Evolutionary conservation across 352 stramenopile species (phyloP).

Genomic region (Phytophthora syringae): DNA sequence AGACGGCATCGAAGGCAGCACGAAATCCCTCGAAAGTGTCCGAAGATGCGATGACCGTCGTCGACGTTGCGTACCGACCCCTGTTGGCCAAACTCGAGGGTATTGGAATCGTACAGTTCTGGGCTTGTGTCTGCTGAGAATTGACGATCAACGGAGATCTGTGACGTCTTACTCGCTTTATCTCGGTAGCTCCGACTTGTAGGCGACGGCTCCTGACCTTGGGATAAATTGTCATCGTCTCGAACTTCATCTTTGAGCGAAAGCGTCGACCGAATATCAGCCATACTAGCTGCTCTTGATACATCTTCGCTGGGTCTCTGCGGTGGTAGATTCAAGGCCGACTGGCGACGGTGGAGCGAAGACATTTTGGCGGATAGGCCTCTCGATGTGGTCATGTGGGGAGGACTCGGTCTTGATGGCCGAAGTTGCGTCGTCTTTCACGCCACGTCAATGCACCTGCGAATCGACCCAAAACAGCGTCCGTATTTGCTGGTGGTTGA

Average conservation of each 20-base stretch:
- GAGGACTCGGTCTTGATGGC: slow-evolving; percentile 7
- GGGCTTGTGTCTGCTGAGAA: slow-evolving; percentile 14
- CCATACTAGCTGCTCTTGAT: slow-evolving; percentile 1
- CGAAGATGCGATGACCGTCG: slow-evolving; percentile 41
- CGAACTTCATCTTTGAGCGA: slow-evolving; percentile 20
- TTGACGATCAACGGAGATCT: slow-evolving; percentile 7
- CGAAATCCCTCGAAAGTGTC: slow-evolving; percentile 64
- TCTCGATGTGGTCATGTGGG: slow-evolving; percentile 42
- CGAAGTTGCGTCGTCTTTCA: slow-evolving; percentile 22
- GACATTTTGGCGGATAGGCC: slow-evolving; percentile 40
- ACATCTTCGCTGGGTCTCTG: slow-evolving; percentile 1
- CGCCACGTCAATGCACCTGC: slow-evolving; percentile 23
- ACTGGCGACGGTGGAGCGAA: slow-evolving; percentile 51
- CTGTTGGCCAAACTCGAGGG: slow-evolving; percentile 12
- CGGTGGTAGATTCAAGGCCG: slow-evolving; percentile 41
- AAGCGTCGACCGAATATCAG: slow-evolving; percentile 19
- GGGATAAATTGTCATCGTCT: slow-evolving; percentile 25
- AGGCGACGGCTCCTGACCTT: slow-evolving; percentile 34
- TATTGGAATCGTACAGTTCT: slow-evolving; percentile 13
- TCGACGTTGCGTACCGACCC: slow-evolving; percentile 33
- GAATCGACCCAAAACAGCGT: slow-evolving; percentile 24
- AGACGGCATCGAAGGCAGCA: slow-evolving; percentile 47
- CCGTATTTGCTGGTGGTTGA: slow-evolving; percentile 30
- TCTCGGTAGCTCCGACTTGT: slow-evolving; percentile 31
- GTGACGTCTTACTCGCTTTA: slow-evolving; percentile 23